Conservation (phyloP, 2,329 filamentous ascomycete species). For the Trichoderma sp. region DNA sequence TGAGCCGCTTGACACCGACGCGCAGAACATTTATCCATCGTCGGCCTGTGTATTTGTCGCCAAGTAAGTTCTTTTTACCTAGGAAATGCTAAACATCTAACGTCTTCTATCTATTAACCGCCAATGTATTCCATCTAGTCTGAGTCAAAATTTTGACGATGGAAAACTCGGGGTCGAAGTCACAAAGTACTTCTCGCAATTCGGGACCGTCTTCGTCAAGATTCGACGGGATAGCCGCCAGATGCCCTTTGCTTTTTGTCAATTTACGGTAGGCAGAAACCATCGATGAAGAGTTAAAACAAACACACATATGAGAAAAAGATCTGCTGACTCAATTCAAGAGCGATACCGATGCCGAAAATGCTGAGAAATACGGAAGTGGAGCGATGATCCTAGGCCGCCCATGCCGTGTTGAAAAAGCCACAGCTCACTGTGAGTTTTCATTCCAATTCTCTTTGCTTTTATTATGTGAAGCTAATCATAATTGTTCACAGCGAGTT, state of each 20-base stretch:
- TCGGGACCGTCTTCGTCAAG: conserved; percentile 62
- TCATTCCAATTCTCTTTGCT: background rate
- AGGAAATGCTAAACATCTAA: background rate
- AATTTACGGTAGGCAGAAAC: conserved; percentile 56
- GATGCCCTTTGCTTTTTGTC: conserved; percentile 66
- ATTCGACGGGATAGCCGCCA: conserved; percentile 58
- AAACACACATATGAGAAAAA: too few species aligned
- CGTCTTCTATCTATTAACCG: conserved; percentile 11
- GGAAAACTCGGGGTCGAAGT: conserved; percentile 54
- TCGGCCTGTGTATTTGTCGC: conserved; percentile 65
- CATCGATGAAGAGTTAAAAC: background rate
- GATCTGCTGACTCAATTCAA: background rate
- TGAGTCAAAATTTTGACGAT: conserved; percentile 54
- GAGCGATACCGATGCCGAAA: conserved; percentile 48
- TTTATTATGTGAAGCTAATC: conserved; percentile 26
- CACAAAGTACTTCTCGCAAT: conserved; percentile 54
- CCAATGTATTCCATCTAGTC: conserved; percentile 44
- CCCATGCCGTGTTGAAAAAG: conserved; percentile 60
- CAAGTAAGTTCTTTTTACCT: conserved; percentile 54
- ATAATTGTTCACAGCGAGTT: conserved; percentile 45
- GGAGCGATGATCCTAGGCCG: conserved; percentile 56
- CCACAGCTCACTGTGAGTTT: conserved; percentile 58
- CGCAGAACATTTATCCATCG: conserved; percentile 55
- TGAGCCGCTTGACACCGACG: conserved; percentile 41
- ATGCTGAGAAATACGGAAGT: conserved; percentile 50